A percentile compares a stretch with the other conserved stretches of the same genome.
phyloP scores from a whole-genome alignment of 2,329 filamentous ascomycete species.

The Fusarium goolgardi region DNA sequence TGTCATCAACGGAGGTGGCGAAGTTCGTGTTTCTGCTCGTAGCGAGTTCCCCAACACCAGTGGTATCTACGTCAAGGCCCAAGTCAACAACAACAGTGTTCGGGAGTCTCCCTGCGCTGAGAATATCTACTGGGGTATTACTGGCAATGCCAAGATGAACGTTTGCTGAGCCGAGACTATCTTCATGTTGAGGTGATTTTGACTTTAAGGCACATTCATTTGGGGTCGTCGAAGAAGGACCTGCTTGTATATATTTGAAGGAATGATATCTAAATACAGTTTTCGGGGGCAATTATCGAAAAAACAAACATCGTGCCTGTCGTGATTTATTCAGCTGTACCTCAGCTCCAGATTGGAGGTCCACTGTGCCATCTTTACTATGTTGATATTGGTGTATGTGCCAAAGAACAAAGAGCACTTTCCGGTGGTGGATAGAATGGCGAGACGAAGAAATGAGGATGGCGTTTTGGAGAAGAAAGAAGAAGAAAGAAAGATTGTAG shows the following conservation, averaged over 20 bases:
- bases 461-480: background rate
- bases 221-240: fast-evolving
- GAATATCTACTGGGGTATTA: slow-evolving; percentile 63
- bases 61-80: slow-evolving; percentile 62
- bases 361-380: background rate
- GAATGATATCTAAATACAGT: background rate
- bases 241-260: slow-evolving; percentile 9
- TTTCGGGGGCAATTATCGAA: background rate
- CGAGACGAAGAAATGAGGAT: too few relatives aligned
- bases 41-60: slow-evolving; percentile 65
- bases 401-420: too few relatives aligned
- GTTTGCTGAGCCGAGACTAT: slow-evolving; percentile 50
- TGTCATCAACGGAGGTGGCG: slow-evolving; percentile 64
- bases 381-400: background rate
- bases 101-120: slow-evolving; percentile 65
- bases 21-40: slow-evolving; percentile 65
- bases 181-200: background rate
- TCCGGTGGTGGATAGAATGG: too few relatives aligned
- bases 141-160: slow-evolving; percentile 57
- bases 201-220: background rate
- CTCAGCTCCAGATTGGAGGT: background rate
- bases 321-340: background rate
- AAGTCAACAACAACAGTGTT: slow-evolving; percentile 63
- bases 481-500: too few relatives aligned
- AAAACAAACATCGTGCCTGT: background rate